Percentiles rank a stretch among this genome's conserved stretches.
These are phyloP conservation scores for Colletotrichum liaoningense DNA, from an alignment of 2,329 filamentous ascomycete genomes.

Conservation along the genomic window DNA sequence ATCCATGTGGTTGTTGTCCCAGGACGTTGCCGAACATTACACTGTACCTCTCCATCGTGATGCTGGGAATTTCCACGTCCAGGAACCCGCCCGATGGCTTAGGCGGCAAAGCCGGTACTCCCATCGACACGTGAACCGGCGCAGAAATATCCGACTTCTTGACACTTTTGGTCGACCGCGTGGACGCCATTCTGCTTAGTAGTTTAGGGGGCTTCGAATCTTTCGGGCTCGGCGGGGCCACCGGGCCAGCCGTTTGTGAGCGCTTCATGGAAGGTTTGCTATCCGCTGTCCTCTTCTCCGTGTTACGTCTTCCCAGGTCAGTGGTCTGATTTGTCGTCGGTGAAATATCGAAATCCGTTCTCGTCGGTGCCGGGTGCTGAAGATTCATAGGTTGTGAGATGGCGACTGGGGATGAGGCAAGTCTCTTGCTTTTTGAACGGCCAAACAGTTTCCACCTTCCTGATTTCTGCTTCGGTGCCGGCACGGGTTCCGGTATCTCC, in stretches of 20 bases:
- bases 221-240: conserved; percentile 23
- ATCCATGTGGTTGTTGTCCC: conserved; percentile 55
- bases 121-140: conserved; percentile 40
- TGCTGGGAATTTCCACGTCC: conserved; percentile 82
- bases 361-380: conserved; percentile 14
- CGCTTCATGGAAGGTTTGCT: conserved; percentile 57
- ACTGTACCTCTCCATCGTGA: conserved; percentile 89
- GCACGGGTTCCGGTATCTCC: conserved; percentile 17
- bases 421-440: conserved; percentile 49
- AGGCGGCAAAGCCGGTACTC: conserved; percentile 35
- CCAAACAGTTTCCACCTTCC: conserved; percentile 72
- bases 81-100: conserved; percentile 58
- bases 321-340: conserved; percentile 13
- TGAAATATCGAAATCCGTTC: conserved; percentile 1
- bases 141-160: conserved; percentile 41
- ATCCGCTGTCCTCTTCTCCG: conserved; percentile 47
- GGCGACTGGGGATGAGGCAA: conserved; percentile 28
- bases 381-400: conserved; percentile 33
- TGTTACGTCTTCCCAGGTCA: conserved; percentile 50
- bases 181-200: conserved; percentile 36
- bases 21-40: conserved; percentile 90
- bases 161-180: conserved; percentile 32
- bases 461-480: conserved; percentile 57
- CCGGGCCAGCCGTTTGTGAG: conserved; percentile 53
- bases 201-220: conserved; percentile 36